Evolutionary conservation across 2,329 filamentous ascomycete genomes (phyloP).

Genomic region (Trichoderma sp.): DNA sequence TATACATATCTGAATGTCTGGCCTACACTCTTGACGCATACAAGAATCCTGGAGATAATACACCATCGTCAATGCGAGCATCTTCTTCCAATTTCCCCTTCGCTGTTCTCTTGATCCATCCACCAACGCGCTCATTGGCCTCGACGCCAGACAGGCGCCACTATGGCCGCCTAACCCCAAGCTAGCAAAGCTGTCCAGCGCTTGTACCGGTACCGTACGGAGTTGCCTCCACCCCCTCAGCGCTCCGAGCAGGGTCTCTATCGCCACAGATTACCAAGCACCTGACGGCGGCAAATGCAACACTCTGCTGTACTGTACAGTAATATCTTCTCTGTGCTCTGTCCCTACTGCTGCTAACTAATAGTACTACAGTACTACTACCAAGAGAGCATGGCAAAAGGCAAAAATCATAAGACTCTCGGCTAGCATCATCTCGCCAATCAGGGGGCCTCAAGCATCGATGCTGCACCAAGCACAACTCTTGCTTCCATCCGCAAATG

Average conservation of each 20-base stretch:
- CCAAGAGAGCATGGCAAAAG: not conserved
- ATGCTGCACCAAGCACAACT: not conserved
- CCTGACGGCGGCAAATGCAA: not conserved
- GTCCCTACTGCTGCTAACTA: not conserved
- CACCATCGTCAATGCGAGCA: not conserved
- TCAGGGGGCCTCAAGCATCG: too few relatives aligned
- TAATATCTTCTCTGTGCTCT: too few relatives aligned
- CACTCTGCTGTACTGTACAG: not conserved
- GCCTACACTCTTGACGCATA: too few relatives aligned
- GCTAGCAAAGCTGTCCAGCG: not conserved
- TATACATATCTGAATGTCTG: not conserved
- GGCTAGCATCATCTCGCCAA: not conserved
- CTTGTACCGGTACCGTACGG: not conserved
- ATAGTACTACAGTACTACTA: too few relatives aligned
- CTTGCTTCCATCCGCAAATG: not conserved
- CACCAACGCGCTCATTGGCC: not conserved
- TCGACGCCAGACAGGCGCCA: not conserved
- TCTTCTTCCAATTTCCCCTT: not conserved
- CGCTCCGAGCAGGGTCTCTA: not conserved
- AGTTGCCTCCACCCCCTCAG: not conserved
- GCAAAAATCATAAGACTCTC: not conserved
- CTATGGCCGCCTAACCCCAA: not conserved
- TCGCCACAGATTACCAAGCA: conserved; percentile 9
- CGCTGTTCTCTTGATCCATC: not conserved
- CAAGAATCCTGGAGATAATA: too few relatives aligned